Evolutionary conservation across 345 rosid species (phyloP), one percentile per base, ranked within the genome.

Genomic region (Populus tremula): DNA sequence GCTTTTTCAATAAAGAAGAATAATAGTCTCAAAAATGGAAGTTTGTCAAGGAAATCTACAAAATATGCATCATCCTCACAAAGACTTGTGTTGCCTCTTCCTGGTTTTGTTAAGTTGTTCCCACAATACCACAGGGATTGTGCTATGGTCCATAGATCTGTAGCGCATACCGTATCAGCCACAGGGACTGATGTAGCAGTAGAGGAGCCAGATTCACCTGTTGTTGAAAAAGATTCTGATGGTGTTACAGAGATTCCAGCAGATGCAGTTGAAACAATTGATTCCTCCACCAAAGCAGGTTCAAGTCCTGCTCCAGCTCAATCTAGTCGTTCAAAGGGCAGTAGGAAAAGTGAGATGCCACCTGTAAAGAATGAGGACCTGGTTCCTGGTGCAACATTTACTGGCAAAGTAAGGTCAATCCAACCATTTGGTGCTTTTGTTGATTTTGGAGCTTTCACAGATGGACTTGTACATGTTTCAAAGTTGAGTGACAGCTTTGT

Each of bases 381-480:
- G 36, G 69, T 91, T 80, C 84, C 88, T 67, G 99, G 99, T 62
- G 94, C 94, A 45, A 84, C 79, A 13, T 95, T 92, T 82, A 92
- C 90, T 62, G 97, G 98, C 74, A 93, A 93, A 93, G 93, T 95
- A 71, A 86, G 87, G 78, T 92, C 99, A 1, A 87, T 93, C 75
- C 98, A 95, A 83, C 97, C 97, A 69, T 95, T 95, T 86, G 99
- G 97, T 71, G 96, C 99, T 69, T 92, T 95, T 63, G 85, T 93
- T 70, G 89, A 87, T 82, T 89, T 93, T 73, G 98, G 99, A 78
- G 96, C 99, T 50, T 95, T 92, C 85, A 90, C 97, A 63, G 96
- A 93, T 79, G 97, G 99, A 45, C 80, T 93, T 77, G 98, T 92
- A 14, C 99, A 91, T 85, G 99, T 93, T 75, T 95, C 98, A 69